Conservation (phyloP, 495 filamentous ascomycete genomes). For the Hypoxylon intermedium region DNA sequence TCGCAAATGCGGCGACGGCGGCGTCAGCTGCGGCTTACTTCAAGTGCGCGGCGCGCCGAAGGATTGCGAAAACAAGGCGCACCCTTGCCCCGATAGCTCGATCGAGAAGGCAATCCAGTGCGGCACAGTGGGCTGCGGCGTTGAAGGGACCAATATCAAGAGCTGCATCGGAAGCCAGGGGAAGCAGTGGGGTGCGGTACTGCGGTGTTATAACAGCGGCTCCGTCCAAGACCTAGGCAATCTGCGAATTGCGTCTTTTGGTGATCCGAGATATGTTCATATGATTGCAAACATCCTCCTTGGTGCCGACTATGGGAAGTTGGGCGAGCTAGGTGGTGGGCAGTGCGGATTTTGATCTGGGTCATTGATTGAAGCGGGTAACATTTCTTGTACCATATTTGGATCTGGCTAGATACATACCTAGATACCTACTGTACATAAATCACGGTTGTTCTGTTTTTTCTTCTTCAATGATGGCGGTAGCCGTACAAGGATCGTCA, state of each 20-base stretch:
- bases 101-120: constrained; percentile 4
- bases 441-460: background rate
- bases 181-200: constrained; percentile 2
- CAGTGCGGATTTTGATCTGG: constrained; percentile 7
- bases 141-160: constrained; percentile 3
- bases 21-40: background rate
- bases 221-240: background rate
- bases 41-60: constrained; percentile 8
- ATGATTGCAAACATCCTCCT: constrained; percentile 10
- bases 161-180: constrained; percentile 3
- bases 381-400: background rate
- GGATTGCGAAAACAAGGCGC: background rate
- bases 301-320: constrained; percentile 1
- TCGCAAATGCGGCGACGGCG: background rate
- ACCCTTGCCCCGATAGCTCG: constrained; percentile 1
- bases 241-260: background rate
- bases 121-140: constrained; percentile 6
- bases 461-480: no score
- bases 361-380: background rate
- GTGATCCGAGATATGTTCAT: constrained; percentile 10
- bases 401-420: no score
- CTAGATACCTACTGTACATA: background rate
- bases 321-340: constrained; percentile 1
- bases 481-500: no score
- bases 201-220: constrained; percentile 10